Evolutionary conservation across 2,329 filamentous ascomycete species (phyloP), one percentile per base, ranked within the genome.

Genomic region (Aspergillus neoniger): DNA sequence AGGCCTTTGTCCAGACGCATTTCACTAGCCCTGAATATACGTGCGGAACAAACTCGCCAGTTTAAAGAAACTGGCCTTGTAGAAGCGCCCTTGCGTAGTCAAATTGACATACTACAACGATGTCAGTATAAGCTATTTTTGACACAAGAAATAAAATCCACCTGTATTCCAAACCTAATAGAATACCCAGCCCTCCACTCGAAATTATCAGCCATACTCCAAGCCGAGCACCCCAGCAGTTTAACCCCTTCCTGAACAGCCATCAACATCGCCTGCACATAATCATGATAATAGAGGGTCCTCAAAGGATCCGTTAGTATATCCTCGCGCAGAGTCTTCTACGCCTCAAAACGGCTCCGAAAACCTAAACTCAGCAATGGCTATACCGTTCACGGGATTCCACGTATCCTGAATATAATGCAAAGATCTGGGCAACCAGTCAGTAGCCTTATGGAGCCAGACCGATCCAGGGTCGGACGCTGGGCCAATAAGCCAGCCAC

Each of bases 131-230:
- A 17, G 2, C 21, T 23, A 7, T 14, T 12, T 19, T 17, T 5
- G 1, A 32, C 21, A 21, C 0, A 10, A 28, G 5, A 6, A 15
- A 12, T 21, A 5, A 12, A 4, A 32, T 39, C 23, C 23, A 43
- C 38, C 52, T 44, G 52, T 14, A 55, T 6, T 17, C 52, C 52
- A 10, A 55, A 55, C 10, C 44, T 55, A 4, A 44, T 25, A 5
- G 23, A 32, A 32, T 44, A 55, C n/a, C 52, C 52, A 3, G 52
- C 52, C 3, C 39, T 55, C 53, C 53, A 55, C 12, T 47, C 53
- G 2, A 55, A 4, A 19, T 55, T 47, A 17, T 55, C 41, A 12
- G 53, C 53, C 47, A 55, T 38, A 15, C 25, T 32, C 41, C 39
- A 55, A 10, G 39, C 53, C 53, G 41, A 17, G n/a, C 53, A 55